Conservation (phyloP, 2,329 filamentous ascomycete genomes). For the Colletotrichum nymphaeae region DNA sequence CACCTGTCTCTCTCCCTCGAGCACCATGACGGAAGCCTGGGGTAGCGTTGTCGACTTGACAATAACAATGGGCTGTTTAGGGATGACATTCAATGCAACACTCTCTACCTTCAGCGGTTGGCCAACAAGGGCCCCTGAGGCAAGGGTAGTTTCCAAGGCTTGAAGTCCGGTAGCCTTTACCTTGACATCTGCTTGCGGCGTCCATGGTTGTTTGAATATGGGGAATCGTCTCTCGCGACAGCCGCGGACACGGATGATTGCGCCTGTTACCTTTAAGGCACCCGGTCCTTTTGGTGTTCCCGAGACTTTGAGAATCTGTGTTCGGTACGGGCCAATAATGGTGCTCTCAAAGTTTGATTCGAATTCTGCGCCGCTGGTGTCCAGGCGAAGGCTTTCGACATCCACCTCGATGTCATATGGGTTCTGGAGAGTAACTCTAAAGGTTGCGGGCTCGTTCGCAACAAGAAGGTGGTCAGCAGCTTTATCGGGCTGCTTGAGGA, state of each 20-base stretch:
- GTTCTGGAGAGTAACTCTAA: slow-evolving; percentile 89
- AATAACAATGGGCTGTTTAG: slow-evolving; percentile 80
- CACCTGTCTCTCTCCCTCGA: slow-evolving; percentile 85
- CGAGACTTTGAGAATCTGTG: slow-evolving; percentile 79
- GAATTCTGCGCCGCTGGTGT: slow-evolving; percentile 79
- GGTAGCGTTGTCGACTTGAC: slow-evolving; percentile 82
- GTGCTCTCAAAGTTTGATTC: slow-evolving; percentile 73
- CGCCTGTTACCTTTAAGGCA: slow-evolving; percentile 79
- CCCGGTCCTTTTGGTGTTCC: slow-evolving; percentile 77
- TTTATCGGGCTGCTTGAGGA: slow-evolving; percentile 75
- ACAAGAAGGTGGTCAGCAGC: slow-evolving; percentile 78
- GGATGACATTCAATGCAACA: slow-evolving; percentile 79
- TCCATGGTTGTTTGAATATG: slow-evolving; percentile 84
- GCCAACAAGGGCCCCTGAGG: slow-evolving; percentile 50
- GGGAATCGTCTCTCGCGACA: slow-evolving; percentile 87
- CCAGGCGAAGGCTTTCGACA: slow-evolving; percentile 82
- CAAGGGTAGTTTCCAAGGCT: slow-evolving; percentile 62
- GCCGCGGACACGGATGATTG: slow-evolving; percentile 81
- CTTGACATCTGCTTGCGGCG: slow-evolving; percentile 75
- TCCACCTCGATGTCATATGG: slow-evolving; percentile 94
- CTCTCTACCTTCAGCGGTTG: slow-evolving; percentile 59
- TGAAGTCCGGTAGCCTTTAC: slow-evolving; percentile 79
- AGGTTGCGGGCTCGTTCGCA: slow-evolving; percentile 80
- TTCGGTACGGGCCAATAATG: slow-evolving; percentile 82
- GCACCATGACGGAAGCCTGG: slow-evolving; percentile 89